Base-by-base conservation (phyloP, 192 early-diverging fungal species). In the Geosiphon pyriformis region DNA sequence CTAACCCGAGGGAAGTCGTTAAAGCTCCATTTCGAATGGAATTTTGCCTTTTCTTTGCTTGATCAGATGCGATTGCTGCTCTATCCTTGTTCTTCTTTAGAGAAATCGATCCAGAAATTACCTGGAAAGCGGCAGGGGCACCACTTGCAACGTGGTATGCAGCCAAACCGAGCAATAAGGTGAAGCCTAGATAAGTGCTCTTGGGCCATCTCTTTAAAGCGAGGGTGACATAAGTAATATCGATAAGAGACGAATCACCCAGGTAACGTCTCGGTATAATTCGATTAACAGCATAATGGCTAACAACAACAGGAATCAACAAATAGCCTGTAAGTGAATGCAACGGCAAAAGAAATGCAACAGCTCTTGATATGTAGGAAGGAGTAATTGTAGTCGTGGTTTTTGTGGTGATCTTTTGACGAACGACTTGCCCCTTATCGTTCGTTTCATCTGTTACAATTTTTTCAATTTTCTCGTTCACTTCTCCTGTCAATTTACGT, bases 241-340 rank as follows among this genome's bases (percentile, higher is more conserved):
- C 55, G 22, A 66, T 66, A 31, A 56, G 22, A 15, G 64, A 66
- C 7, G 64, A 66, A 66, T 66, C 64, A 7, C 52, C 64, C 27
- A 66, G 31, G 22, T 56, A 6, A 20, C 53, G 51, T 56, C 15
- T 54, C 1, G 64, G 64, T 32, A 66, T 26, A 63, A 51, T 20
- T 48, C 61, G 42, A 34, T 49, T 15, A 32, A 63, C 0, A 32
- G 15, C 17, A 32, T 26, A 1, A 63, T 77, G 76, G n/a, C 52
- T 57, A 7, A 77, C 17, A 2, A 72, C 76, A 18, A 67, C 1
- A 0, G 76, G 76, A 22, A 67, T 61, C 34, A 78, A 55, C 27
- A 74, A 20, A 69, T 73, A 78, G 15, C 73, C 76, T 11, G 52
- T 67, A 7, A 72, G 15, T 31, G 64, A 70, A 55, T 78, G 70